phyloP scores from a whole-genome alignment of 768 basidiomycete species.

The Phylloporus sp. region DNA sequence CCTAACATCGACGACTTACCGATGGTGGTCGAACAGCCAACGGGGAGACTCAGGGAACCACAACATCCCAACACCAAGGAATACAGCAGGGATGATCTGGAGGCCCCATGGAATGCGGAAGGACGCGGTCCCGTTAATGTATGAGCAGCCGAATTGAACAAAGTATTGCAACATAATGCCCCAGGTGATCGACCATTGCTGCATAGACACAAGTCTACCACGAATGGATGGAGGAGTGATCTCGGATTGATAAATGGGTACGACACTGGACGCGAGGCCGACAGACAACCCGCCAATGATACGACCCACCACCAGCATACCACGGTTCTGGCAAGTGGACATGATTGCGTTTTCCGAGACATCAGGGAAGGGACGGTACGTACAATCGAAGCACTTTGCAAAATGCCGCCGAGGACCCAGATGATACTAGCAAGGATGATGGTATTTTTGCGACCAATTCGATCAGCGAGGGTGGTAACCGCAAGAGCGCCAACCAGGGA shows the following conservation, averaged over 20 bases:
- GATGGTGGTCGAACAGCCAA: constrained; percentile 61
- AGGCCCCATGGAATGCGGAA: constrained; percentile 81
- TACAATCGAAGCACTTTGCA: constrained; percentile 60
- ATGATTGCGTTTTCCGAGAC: not conserved
- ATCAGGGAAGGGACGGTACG: constrained; percentile 7
- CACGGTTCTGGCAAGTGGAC: constrained; percentile 45
- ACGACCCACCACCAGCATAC: constrained; percentile 71
- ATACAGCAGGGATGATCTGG: constrained; percentile 72
- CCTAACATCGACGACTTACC: constrained; percentile 28
- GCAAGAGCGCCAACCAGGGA: constrained; percentile 62
- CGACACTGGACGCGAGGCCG: constrained; percentile 59
- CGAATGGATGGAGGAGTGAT: constrained; percentile 68
- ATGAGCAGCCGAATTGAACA: constrained; percentile 67
- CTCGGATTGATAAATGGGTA: constrained; percentile 73
- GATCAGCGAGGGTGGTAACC: constrained; percentile 60
- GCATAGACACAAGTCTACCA: constrained; percentile 69
- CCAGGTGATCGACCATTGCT: constrained; percentile 81
- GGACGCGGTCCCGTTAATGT: constrained; percentile 60
- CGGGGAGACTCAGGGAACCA: constrained; percentile 68
- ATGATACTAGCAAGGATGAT: constrained; percentile 63
- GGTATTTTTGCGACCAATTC: constrained; percentile 59
- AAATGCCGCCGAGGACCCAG: constrained; percentile 66
- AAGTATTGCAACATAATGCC: constrained; percentile 75
- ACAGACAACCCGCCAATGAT: constrained; percentile 65
- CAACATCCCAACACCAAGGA: constrained; percentile 64